These are phyloP conservation scores for Coemansia aciculifera DNA, from an alignment of 192 early-diverging fungal genomes.

Conservation along the genomic window DNA sequence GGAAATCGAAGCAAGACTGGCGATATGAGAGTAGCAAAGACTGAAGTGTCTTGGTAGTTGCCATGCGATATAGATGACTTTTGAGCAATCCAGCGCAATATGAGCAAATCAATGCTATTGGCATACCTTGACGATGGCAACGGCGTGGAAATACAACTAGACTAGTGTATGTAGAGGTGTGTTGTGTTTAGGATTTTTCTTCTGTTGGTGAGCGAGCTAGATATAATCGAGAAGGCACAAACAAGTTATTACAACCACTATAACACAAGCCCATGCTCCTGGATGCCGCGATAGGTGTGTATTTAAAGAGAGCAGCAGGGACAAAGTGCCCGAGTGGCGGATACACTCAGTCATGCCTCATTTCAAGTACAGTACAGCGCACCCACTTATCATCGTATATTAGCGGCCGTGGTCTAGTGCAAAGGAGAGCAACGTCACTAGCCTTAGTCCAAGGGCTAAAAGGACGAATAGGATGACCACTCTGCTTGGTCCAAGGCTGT, in stretches of 20 bases:
- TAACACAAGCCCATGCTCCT: background rate
- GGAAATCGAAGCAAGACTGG: background rate
- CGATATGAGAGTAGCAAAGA: background rate
- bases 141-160: background rate
- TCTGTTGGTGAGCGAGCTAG: background rate
- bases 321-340: background rate
- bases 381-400: background rate
- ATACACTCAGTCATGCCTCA: background rate
- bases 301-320: constrained; percentile 4
- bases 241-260: background rate
- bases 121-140: background rate
- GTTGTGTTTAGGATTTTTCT: background rate
- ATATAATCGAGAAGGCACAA: background rate
- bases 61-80: background rate
- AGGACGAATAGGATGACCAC: background rate
- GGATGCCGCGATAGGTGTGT: background rate
- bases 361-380: background rate
- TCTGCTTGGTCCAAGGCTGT: background rate
- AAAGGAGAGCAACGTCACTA: background rate
- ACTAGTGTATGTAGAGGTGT: background rate
- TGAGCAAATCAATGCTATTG: background rate
- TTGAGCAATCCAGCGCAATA: background rate
- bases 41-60: background rate
- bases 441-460: background rate
- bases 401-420: background rate